phyloP scores from a whole-genome alignment of 352 stramenopile species.

The Pythium guiyangense region DNA sequence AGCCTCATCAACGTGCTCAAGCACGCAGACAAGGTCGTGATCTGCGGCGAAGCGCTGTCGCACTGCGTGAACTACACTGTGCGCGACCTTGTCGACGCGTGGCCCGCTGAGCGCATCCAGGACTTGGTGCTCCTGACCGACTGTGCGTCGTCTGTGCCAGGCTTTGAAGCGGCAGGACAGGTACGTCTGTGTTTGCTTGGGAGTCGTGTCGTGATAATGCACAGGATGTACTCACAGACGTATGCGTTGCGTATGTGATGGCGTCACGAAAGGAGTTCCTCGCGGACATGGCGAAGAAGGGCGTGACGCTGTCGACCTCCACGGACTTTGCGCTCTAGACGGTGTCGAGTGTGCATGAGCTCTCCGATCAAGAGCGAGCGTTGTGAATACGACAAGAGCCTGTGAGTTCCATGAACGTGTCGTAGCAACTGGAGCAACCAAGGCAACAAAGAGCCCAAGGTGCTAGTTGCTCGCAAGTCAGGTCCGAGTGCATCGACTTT shows the following conservation, averaged over 20 bases:
- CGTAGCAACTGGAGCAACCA: no score
- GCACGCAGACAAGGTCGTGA: conserved; percentile 79
- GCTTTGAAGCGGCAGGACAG: conserved; percentile 63
- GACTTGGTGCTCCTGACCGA: conserved; percentile 80
- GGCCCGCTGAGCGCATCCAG: conserved; percentile 57
- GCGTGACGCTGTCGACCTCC: conserved; percentile 58
- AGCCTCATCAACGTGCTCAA: conserved; percentile 83
- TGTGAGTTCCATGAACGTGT: no score
- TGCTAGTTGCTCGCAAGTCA: no score
- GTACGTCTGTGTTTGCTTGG: conserved; percentile 19
- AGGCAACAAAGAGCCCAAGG: no score
- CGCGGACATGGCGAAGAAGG: conserved; percentile 52
- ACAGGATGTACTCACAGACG: neutral
- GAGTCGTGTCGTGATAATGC: no score
- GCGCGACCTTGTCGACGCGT: conserved; percentile 87
- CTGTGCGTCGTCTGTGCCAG: conserved; percentile 63
- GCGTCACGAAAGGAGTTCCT: conserved; percentile 38
- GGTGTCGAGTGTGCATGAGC: neutral
- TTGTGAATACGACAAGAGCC: neutral
- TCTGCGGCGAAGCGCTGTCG: conserved; percentile 94
- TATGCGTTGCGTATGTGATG: neutral
- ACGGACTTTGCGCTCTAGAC: conserved; percentile 28
- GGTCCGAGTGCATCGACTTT: no score
- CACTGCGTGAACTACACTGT: conserved; percentile 98
- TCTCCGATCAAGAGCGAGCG: no score